These are phyloP conservation scores for Pyronema domesticum DNA, from an alignment of 495 filamentous ascomycete genomes.

Conservation along the genomic window DNA sequence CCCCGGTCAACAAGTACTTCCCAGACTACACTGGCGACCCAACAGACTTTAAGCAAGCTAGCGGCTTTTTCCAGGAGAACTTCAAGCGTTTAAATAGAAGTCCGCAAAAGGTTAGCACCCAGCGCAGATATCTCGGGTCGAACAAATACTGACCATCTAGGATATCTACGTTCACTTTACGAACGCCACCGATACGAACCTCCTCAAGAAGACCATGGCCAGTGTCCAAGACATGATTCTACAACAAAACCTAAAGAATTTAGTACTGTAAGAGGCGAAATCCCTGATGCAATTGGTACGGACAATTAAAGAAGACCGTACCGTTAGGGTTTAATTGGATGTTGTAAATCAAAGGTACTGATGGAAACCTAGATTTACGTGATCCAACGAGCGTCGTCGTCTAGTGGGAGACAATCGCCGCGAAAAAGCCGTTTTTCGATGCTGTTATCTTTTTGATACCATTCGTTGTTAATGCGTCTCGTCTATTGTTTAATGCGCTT, in stretches of 20 bases:
- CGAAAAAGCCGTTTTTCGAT: no score
- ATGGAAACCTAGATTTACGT: no score
- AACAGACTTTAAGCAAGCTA: conserved; percentile 40
- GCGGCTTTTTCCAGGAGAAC: conserved; percentile 76
- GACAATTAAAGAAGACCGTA: background rate
- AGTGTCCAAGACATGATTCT: conserved; percentile 99
- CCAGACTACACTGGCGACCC: conserved; percentile 63
- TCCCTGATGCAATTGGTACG: no score
- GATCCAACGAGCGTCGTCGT: no score
- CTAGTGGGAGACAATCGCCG: no score
- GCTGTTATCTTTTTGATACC: no score
- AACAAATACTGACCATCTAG: conserved; percentile 4
- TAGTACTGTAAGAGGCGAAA: conserved; percentile 56
- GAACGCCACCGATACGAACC: conserved; percentile 85
- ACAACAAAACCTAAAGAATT: conserved; percentile 83
- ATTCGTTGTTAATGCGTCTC: no score
- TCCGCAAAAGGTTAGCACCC: conserved; percentile 37
- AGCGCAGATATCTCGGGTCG: no score
- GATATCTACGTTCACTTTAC: conserved; percentile 91
- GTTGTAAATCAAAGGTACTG: background rate
- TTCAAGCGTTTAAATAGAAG: conserved; percentile 76
- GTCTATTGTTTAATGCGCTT: no score
- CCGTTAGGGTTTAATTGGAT: background rate
- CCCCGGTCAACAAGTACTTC: conserved; percentile 78
- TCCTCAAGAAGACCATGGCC: conserved; percentile 92